Evolutionary conservation across 345 rosid species (phyloP).

Genomic region (Gossypium thurberi): DNA sequence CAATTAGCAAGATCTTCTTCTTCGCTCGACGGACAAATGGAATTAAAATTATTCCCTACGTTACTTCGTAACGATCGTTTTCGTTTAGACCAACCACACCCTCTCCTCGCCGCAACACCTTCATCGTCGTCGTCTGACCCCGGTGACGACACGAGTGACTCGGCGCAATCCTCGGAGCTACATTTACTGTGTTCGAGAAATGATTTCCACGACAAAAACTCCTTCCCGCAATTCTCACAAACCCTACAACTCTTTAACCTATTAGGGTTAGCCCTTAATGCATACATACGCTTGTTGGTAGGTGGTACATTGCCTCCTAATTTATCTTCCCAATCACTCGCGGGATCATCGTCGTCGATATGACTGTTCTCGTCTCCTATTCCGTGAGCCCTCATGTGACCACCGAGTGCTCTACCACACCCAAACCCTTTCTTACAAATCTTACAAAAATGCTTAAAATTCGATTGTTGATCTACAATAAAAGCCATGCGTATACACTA

Average conservation of each 20-base stretch:
- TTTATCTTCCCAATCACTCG: conserved; percentile 54
- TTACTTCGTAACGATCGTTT: conserved; percentile 54
- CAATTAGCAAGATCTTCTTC: conserved; percentile 96
- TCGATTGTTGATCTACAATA: conserved; percentile 44
- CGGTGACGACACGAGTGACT: conserved; percentile 43
- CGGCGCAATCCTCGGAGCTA: conserved; percentile 36
- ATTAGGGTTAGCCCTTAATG: conserved; percentile 60
- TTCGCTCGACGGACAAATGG: conserved; percentile 54
- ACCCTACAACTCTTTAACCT: conserved; percentile 52
- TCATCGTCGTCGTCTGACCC: conserved; percentile 39
- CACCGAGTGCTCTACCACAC: conserved; percentile 68
- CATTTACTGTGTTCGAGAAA: conserved; percentile 78
- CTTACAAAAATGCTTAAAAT: conserved; percentile 53
- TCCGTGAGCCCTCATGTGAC: conserved; percentile 86
- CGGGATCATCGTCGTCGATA: conserved; percentile 48
- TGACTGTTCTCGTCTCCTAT: conserved; percentile 45
- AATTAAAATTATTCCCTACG: conserved; percentile 25
- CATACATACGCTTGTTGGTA: conserved; percentile 54
- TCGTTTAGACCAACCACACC: conserved; percentile 55
- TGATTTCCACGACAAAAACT: conserved; percentile 73
- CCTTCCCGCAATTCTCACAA: conserved; percentile 71
- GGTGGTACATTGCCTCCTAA: conserved; percentile 34
- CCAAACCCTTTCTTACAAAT: conserved; percentile 76
- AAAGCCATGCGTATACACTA: conserved; percentile 40
- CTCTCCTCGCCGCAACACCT: conserved; percentile 12